Conservation (phyloP, 108 stramenopile genomes). For the Fragilariopsis cylindrus region DNA sequence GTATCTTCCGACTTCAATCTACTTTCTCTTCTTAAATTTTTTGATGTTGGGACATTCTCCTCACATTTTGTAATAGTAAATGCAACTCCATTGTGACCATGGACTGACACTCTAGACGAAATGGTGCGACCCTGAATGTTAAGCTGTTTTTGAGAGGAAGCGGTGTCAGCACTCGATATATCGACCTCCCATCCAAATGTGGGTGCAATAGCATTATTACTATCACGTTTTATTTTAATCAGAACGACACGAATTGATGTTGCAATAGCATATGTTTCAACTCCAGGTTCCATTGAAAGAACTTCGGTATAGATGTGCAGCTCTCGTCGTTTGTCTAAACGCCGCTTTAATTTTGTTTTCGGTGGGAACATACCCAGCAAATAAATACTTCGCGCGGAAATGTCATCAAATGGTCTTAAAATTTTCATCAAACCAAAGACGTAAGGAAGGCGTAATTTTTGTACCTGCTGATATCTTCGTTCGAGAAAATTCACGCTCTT, state of each 20-base stretch:
- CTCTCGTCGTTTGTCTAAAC: constrained; percentile 30
- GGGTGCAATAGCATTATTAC: constrained; percentile 36
- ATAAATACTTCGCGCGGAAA: constrained; percentile 52
- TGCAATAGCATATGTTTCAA: constrained; percentile 70
- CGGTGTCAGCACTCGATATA: neutral
- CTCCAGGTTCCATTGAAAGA: constrained; percentile 62
- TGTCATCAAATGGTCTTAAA: constrained; percentile 62
- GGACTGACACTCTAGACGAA: constrained; percentile 55
- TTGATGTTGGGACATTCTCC: neutral
- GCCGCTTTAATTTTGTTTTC: constrained; percentile 34
- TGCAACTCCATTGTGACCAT: constrained; percentile 75
- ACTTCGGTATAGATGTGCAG: constrained; percentile 68
- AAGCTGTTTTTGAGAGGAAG: constrained; percentile 19
- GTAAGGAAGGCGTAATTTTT: constrained; percentile 73
- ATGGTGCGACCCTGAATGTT: constrained; percentile 14
- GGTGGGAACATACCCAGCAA: constrained; percentile 54
- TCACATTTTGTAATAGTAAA: constrained; percentile 39
- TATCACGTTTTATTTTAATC: constrained; percentile 59
- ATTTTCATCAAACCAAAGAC: constrained; percentile 69
- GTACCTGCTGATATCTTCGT: constrained; percentile 54
- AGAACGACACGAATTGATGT: constrained; percentile 69
- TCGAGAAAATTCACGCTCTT: constrained; percentile 82
- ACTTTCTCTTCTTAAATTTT: neutral
- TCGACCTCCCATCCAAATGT: constrained; percentile 72
- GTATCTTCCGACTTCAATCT: neutral